Base-by-base conservation (phyloP, 768 basidiomycete genomes). In the Sporobolomyces phaffii region DNA sequence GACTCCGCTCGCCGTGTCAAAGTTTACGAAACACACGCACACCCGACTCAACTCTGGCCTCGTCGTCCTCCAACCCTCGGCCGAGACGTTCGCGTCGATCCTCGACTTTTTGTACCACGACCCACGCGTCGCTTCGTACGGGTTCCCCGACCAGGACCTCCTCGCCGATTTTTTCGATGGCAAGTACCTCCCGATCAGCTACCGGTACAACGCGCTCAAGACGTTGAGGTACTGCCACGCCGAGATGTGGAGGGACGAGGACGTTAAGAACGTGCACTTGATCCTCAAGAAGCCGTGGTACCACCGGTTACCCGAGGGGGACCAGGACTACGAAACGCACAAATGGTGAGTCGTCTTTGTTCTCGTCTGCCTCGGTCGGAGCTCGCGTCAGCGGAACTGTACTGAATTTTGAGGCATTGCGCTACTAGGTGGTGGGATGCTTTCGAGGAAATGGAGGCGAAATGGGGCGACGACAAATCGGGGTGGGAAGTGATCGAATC, bases 101-200 rank as follows among this genome's bases (percentile, higher is more conserved):
- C 75, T 80, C 38, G 74, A 82, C 48, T 86, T 82, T 75, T 82
- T 93, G 38, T 78, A 80, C 60, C 83, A 80, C 7, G 84, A 83
- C 13, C 82, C 84, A 4, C 79, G 81, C 14, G 79, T 88, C 11
- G 64, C 81, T 5, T 79, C 80, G 0, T 86, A 83, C 80, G 77
- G 77, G n/a, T 96, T 97, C 77, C 86, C 91, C 1, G 94, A 99
- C 77, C 94, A 99, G 77, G 94, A 99, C 73, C 82, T 96, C 36
- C 83, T 97, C 36, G 83, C 92, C 2, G 83, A 82, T 36, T 84
- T 85, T 75, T 98, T 94, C 80, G 78, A 81, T 61, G 87, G 87
- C 22, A 64, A 65, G 54, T 92, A 90, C 89, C 82, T 80, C 59
- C 86, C 89, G 7, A 78, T 94, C 44, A 83, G 86, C 1, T 96